Conservation (phyloP, 805 yeast species). For the Jamesozyma hellenica region DNA sequence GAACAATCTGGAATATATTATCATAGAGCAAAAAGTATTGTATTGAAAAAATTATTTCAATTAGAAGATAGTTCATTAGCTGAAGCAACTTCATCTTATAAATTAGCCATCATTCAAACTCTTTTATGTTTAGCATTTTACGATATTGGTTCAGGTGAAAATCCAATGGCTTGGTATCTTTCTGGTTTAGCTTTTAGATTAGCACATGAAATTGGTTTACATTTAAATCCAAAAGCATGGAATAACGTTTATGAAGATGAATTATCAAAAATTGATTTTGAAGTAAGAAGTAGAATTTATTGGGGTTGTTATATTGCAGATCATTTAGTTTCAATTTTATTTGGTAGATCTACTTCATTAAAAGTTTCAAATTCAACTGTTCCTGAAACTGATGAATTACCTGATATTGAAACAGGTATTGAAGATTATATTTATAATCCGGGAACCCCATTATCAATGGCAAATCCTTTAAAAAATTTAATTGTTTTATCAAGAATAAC, state of each 20-base stretch:
- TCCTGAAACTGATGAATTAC: slow-evolving; percentile 45
- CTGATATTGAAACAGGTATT: slow-evolving; percentile 46
- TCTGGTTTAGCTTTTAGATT: slow-evolving; percentile 50
- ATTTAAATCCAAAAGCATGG: slow-evolving; percentile 48
- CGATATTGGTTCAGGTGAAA: slow-evolving; percentile 47
- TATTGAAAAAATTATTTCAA: slow-evolving; percentile 32
- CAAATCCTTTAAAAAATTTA: slow-evolving; percentile 30
- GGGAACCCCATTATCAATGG: slow-evolving; percentile 15
- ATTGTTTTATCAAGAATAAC: slow-evolving; percentile 31
- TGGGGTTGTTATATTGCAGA: slow-evolving; percentile 58
- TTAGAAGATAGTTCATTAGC: slow-evolving; percentile 18
- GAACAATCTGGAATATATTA: slow-evolving; percentile 35
- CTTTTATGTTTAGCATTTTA: slow-evolving; percentile 44
- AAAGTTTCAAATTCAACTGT: slow-evolving; percentile 48
- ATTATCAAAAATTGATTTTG: slow-evolving; percentile 37
- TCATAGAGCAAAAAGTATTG: slow-evolving; percentile 34
- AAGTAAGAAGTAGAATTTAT: slow-evolving; percentile 45
- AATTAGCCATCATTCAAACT: slow-evolving; percentile 45
- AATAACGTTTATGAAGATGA: slow-evolving; percentile 31
- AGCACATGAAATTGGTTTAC: slow-evolving; percentile 52
- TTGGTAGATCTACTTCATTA: slow-evolving; percentile 46
- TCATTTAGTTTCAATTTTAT: slow-evolving; percentile 43
- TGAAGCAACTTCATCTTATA: slow-evolving; percentile 30
- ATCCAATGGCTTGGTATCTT: slow-evolving; percentile 51
- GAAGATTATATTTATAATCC: slow-evolving; percentile 39